A percentile compares a stretch with the other conserved stretches of the same genome.
These are phyloP conservation scores for Knoxdaviesia proteae DNA, from an alignment of 2,329 filamentous ascomycete species.

Conservation along the genomic window DNA sequence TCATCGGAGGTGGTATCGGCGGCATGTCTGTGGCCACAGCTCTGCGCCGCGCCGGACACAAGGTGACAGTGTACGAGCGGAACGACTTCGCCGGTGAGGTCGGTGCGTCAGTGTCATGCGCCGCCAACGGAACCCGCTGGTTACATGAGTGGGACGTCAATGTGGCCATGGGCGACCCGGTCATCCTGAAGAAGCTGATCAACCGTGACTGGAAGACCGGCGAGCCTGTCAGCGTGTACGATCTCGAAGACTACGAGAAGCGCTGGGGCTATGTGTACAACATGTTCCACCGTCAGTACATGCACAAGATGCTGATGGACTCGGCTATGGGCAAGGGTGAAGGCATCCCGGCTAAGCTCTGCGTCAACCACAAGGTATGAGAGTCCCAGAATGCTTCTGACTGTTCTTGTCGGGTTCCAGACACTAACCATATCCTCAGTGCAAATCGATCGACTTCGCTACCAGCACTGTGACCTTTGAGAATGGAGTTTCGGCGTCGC, in stretches of 20 bases:
- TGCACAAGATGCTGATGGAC: conserved; percentile 47
- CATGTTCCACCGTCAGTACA: conserved; percentile 49
- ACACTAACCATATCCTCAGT: conserved; percentile 10
- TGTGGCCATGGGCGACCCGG: conserved; percentile 40
- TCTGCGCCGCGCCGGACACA: conserved; percentile 23
- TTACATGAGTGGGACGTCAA: conserved; percentile 48
- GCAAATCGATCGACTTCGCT: conserved; percentile 29
- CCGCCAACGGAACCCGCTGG: conserved; percentile 50
- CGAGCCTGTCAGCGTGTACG: conserved; percentile 41
- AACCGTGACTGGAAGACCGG: conserved; percentile 51
- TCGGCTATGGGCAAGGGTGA: conserved; percentile 31
- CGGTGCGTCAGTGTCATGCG: conserved; percentile 45
- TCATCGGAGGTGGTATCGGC: conserved; percentile 26
- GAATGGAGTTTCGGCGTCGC: conserved; percentile 25
- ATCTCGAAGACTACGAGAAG: conserved; percentile 42
- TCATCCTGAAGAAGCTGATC: conserved; percentile 44
- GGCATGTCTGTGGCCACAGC: conserved; percentile 25
- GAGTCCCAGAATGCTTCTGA: too few species aligned
- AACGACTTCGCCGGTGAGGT: conserved; percentile 47
- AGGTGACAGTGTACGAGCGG: conserved; percentile 42
- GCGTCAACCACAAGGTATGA: conserved; percentile 32
- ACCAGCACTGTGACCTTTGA: conserved; percentile 28
- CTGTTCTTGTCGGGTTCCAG: not conserved
- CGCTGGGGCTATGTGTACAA: conserved; percentile 45
- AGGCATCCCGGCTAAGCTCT: conserved; percentile 29